Base-by-base conservation (phyloP, 2,329 filamentous ascomycete genomes). In the Neocatenulostroma microsporum region DNA sequence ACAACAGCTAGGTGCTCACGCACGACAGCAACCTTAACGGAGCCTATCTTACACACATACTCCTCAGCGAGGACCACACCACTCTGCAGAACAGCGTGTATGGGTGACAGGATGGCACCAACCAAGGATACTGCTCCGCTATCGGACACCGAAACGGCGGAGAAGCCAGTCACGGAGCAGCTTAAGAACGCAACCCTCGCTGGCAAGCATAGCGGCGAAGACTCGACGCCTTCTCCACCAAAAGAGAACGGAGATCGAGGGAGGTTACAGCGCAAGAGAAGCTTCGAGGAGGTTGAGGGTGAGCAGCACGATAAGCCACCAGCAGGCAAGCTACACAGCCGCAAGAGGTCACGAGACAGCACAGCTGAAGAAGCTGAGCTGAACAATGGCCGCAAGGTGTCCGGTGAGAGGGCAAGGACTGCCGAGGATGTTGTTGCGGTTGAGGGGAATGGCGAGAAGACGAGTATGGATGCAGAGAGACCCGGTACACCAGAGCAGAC, bases 101-200 rank as follows among this genome's bases (percentile, higher is more conserved):
- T n/a, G n/a, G n/a, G n/a, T n/a, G n/a, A n/a, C n/a, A n/a, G n/a
- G n/a, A 36, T 36, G 34, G 34, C 14, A 20, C 34, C 14, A 11
- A 21, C 17, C 7, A 20, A 15, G 4, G 35, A 38, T n/a, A 21
- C 25, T 9, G 13, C 35, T 14, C 20, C 39, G 11, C 21, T 26
- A 12, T 59, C 56, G 40, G 67, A 70, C 44, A 61, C 57, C 39
- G 66, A 69, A 27, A 62, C 60, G 40, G 68, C 70, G 42, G 74
- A 78, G 54, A 69, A 68, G 41, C 73, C 73, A 7, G 72, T 78
- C 24, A 64, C 76, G 40, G 71, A 78, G 54, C 74, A 77, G 57
- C 61, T 80, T 36, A 72, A 76, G 56, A 71, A 78, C 49, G 76
- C 76, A 3, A 67, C 71, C 13, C 76, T 80, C 38, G 69, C 69